Percentiles rank a stretch among this genome's conserved stretches.
phyloP scores from a whole-genome alignment of 805 yeast genomes.

The Candida sithepensis region DNA sequence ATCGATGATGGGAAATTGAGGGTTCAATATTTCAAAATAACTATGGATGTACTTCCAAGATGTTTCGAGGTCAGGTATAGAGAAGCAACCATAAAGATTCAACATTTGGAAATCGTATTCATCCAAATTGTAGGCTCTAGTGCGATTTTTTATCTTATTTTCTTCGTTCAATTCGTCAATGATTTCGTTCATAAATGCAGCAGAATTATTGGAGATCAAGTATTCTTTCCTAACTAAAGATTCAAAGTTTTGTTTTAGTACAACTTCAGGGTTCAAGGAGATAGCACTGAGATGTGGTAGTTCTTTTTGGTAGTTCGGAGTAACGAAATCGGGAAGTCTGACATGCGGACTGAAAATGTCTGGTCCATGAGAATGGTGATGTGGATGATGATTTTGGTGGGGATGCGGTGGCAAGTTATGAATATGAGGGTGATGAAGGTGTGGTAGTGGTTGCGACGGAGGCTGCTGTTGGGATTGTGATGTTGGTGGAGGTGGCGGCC shows the following conservation, averaged over 20 bases:
- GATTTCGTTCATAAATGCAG: constrained; percentile 27
- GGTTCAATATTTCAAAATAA: constrained; percentile 59
- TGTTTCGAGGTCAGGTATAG: constrained; percentile 60
- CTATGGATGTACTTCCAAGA: constrained; percentile 58
- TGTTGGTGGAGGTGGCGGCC: neutral
- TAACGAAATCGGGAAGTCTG: constrained; percentile 7
- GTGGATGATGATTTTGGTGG: neutral
- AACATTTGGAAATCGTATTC: constrained; percentile 58
- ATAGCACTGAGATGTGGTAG: constrained; percentile 9
- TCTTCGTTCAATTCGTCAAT: constrained; percentile 16
- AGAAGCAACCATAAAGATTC: constrained; percentile 64
- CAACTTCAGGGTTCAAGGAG: constrained; percentile 8
- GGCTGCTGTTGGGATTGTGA: neutral
- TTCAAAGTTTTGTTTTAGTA: constrained; percentile 10
- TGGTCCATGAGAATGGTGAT: neutral
- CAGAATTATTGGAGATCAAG: constrained; percentile 8
- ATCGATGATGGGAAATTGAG: constrained; percentile 70
- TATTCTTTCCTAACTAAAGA: constrained; percentile 12
- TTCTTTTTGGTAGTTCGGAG: constrained; percentile 6
- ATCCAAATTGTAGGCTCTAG: constrained; percentile 22
- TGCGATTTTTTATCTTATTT: constrained; percentile 12
- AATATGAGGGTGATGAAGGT: too few relatives aligned
- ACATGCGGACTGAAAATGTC: neutral
- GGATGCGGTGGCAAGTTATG: too few relatives aligned
- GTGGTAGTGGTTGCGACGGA: neutral